A percentile compares a stretch with the other conserved stretches of the same genome.
Conservation (phyloP, 345 rosid species). For the Linum usitatissimum region DNA sequence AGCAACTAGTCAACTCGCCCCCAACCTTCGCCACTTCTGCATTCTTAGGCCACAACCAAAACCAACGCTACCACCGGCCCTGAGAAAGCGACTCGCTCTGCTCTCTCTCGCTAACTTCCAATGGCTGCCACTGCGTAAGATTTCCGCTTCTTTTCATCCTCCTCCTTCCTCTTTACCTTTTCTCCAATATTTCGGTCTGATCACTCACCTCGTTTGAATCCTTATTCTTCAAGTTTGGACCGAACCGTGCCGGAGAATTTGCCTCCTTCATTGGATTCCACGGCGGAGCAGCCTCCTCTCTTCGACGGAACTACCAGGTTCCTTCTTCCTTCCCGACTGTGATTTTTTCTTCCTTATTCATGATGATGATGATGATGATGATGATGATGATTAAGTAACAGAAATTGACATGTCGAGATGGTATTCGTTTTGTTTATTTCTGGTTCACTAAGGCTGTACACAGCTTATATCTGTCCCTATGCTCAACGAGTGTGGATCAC, state of each 20-base stretch:
- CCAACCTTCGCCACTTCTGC: no score
- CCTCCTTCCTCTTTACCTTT: neutral
- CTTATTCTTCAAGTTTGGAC: constrained; percentile 12
- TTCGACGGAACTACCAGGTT: constrained; percentile 76
- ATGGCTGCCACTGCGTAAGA: constrained; percentile 7
- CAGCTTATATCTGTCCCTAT: constrained; percentile 49
- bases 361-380: neutral
- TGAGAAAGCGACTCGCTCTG: neutral
- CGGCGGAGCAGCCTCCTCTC: constrained; percentile 52
- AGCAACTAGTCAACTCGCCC: no score
- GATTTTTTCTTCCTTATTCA: neutral
- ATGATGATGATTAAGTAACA: neutral
- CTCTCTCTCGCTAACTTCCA: neutral
- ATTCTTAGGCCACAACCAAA: no score
- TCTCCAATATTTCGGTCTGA: neutral
- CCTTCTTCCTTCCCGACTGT: neutral
- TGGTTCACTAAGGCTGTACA: constrained; percentile 44
- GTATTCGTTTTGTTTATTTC: neutral
- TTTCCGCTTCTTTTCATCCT: neutral
- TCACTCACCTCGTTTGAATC: no score
- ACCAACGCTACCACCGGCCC: neutral
- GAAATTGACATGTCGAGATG: neutral
- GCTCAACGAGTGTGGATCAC: constrained; percentile 96
- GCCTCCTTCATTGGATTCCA: constrained; percentile 38
- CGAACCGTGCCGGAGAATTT: constrained; percentile 34